Evolutionary conservation across 2,329 filamentous ascomycete species (phyloP).

Genomic region (Beauveria sp.): DNA sequence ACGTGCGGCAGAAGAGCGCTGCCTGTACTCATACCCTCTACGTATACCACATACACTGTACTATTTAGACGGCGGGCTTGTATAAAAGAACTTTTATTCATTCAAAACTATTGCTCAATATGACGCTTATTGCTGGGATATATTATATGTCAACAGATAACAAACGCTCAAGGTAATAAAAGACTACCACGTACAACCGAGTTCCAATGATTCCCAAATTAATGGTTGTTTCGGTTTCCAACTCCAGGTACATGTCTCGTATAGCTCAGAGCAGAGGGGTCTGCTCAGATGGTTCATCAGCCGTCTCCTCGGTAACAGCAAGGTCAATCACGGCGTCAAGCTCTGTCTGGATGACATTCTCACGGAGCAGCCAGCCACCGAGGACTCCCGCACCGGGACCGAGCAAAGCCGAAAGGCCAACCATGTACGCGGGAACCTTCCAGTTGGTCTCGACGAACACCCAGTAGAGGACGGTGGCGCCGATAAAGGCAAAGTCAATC

Average conservation of each 20-base stretch:
- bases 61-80: constrained; percentile 16
- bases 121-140: not conserved
- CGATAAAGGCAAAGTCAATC: constrained; percentile 38
- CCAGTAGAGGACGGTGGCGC: constrained; percentile 45
- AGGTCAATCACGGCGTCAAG: constrained; percentile 13
- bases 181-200: not conserved
- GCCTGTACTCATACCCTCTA: constrained; percentile 11
- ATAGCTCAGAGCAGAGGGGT: not conserved
- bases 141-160: not conserved
- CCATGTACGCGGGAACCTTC: constrained; percentile 27
- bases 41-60: constrained; percentile 17
- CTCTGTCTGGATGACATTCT: constrained; percentile 24
- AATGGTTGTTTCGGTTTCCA: not conserved
- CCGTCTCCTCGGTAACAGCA: constrained; percentile 12
- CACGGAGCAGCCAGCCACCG: constrained; percentile 32
- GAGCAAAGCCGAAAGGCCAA: constrained; percentile 22
- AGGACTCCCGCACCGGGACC: constrained; percentile 32
- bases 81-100: constrained; percentile 11
- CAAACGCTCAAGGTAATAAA: not conserved
- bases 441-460: constrained; percentile 43
- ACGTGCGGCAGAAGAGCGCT: not conserved
- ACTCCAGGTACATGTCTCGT: not conserved
- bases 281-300: constrained; percentile 3
- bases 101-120: constrained; percentile 3
- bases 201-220: not conserved